A percentile compares a stretch with the other conserved stretches of the same genome.
phyloP scores from a whole-genome alignment of 176 grass and related monocot genomes.

The Juncus effusus region DNA sequence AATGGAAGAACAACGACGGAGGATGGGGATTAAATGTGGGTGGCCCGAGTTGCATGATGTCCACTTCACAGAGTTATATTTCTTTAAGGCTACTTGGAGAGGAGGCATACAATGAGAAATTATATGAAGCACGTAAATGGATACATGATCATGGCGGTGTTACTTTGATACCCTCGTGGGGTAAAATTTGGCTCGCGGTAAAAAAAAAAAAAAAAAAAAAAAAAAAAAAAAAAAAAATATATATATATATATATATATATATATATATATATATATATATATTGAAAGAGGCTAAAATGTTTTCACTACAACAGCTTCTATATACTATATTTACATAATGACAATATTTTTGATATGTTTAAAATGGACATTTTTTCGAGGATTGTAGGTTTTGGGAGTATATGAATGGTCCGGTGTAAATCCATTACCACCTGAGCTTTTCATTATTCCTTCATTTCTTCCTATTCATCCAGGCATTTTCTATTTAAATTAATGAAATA shows the following conservation, averaged over 20 bases:
- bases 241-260: too few species aligned
- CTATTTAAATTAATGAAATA: slow-evolving; percentile 1
- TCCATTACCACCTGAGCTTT: not conserved
- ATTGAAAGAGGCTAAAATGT: not conserved
- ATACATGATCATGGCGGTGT: slow-evolving; percentile 22
- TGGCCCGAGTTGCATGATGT: slow-evolving; percentile 52
- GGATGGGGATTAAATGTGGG: slow-evolving; percentile 38
- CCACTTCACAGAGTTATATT: slow-evolving; percentile 43
- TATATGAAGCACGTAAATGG: slow-evolving; percentile 50
- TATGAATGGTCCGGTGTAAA: slow-evolving; percentile 44
- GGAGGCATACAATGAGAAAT: slow-evolving; percentile 21
- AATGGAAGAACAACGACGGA: slow-evolving; percentile 58
- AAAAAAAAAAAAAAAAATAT: too few species aligned
- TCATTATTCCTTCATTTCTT: not conserved
- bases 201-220: not conserved
- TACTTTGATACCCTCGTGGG: slow-evolving; percentile 47
- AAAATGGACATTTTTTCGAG: too few species aligned
- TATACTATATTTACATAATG: too few species aligned
- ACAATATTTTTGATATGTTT: too few species aligned
- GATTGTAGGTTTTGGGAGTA: slow-evolving; percentile 51
- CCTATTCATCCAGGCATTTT: slow-evolving; percentile 52
- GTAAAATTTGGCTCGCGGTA: slow-evolving; percentile 61
- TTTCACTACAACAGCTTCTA: not conserved
- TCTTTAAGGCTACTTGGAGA: slow-evolving; percentile 54
- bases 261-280: not conserved